These are phyloP conservation scores for Chytridium lagenaria DNA, from an alignment of 371 early-diverging fungal genomes.

Conservation along the genomic window DNA sequence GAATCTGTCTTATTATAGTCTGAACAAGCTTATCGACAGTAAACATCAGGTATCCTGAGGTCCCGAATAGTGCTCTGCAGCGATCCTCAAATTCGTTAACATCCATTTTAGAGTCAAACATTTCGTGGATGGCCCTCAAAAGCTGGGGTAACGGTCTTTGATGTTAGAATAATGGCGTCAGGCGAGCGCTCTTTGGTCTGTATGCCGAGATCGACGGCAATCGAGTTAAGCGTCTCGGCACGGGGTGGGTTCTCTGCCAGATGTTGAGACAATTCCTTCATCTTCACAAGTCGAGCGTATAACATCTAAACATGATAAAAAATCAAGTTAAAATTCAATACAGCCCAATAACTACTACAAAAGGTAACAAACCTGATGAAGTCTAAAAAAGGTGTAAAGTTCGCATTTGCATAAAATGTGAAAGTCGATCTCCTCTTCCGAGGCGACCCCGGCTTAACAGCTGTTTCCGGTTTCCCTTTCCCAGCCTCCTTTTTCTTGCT, in stretches of 20 bases:
- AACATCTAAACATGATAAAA: conserved; percentile 62
- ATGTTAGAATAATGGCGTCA: conserved; percentile 35
- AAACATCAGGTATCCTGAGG: conserved; percentile 83
- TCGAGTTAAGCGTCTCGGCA: conserved; percentile 70
- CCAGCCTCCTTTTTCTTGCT: neutral
- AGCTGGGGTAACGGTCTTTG: conserved; percentile 77
- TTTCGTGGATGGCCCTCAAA: conserved; percentile 75
- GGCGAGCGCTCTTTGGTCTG: conserved; percentile 54
- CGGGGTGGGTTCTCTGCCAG: conserved; percentile 63
- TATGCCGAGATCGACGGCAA: conserved; percentile 83
- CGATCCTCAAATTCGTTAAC: conserved; percentile 89
- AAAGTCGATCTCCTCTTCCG: conserved; percentile 34
- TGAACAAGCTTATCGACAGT: conserved; percentile 87
- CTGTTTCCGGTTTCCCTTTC: neutral
- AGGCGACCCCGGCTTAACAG: neutral
- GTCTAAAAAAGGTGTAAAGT: conserved; percentile 88
- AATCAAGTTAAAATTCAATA: neutral
- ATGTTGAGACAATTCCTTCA: conserved; percentile 74
- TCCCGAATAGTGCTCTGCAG: conserved; percentile 82
- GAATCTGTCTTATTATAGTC: conserved; percentile 78
- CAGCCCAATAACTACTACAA: neutral
- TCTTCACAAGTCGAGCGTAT: conserved; percentile 78
- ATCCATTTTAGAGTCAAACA: conserved; percentile 86
- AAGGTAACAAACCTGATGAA: conserved; percentile 70
- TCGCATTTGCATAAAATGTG: conserved; percentile 73